phyloP scores from a whole-genome alignment of 805 yeast genomes.

The Grigorovia humatica region DNA sequence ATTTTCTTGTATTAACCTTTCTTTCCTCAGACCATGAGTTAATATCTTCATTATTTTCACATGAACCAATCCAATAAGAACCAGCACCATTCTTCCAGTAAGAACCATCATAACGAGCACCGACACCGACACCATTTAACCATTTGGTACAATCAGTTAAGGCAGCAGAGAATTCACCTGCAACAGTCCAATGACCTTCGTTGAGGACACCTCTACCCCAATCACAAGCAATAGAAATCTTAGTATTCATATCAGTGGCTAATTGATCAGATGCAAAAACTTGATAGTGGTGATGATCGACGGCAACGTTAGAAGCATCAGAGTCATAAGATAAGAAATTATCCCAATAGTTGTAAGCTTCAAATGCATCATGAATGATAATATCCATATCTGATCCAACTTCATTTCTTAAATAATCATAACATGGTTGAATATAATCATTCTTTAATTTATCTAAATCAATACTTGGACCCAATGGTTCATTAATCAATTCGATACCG shows the following conservation, averaged over 20 bases:
- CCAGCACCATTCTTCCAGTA: conserved; percentile 30
- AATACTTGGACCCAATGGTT: conserved; percentile 73
- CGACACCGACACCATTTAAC: conserved; percentile 80
- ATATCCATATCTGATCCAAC: conserved; percentile 43
- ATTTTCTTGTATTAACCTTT: conserved; percentile 50
- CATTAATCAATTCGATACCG: conserved; percentile 80
- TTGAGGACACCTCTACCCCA: conserved; percentile 35
- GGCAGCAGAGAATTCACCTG: conserved; percentile 90
- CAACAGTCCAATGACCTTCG: conserved; percentile 64
- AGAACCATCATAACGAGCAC: conserved; percentile 70
- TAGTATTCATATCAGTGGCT: conserved; percentile 47
- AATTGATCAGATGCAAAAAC: conserved; percentile 63
- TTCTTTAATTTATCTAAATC: conserved; percentile 45
- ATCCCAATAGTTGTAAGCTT: conserved; percentile 53
- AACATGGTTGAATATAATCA: conserved; percentile 52
- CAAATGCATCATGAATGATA: conserved; percentile 77
- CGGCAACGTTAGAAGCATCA: conserved; percentile 52
- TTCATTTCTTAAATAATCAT: conserved; percentile 47
- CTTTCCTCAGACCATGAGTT: conserved; percentile 50
- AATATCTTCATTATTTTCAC: conserved; percentile 41
- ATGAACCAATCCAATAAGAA: conserved; percentile 43
- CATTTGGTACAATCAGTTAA: conserved; percentile 82
- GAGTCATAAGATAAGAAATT: conserved; percentile 36
- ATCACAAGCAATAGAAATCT: conserved; percentile 43
- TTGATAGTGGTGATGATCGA: conserved; percentile 89